A percentile compares a stretch with the other conserved stretches of the same genome.
phyloP scores from a whole-genome alignment of 345 rosid genomes.

The Syzygium oleosum region DNA sequence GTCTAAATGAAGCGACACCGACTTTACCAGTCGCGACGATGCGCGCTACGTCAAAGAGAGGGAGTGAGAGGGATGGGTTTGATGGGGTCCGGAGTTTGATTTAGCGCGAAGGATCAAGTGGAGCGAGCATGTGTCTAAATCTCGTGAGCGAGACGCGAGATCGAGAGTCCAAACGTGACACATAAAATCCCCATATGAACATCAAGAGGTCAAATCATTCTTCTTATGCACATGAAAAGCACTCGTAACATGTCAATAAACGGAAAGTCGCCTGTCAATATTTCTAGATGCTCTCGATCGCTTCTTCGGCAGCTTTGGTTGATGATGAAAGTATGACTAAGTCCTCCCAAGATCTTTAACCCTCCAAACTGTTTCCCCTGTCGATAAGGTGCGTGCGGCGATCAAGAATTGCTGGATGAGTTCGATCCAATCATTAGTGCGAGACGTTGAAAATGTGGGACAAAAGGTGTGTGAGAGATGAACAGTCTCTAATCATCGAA shows the following conservation, averaged over 20 bases:
- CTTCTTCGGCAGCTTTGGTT: not conserved
- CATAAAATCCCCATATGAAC: not conserved
- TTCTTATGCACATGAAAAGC: not conserved
- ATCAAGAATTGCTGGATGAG: not conserved
- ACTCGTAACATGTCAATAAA: not conserved
- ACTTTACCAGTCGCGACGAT: too few relatives aligned
- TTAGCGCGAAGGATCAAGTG: too few relatives aligned
- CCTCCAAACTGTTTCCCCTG: not conserved
- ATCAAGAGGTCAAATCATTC: not conserved
- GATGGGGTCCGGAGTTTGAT: too few relatives aligned
- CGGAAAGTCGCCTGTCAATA: not conserved
- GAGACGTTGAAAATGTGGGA: not conserved
- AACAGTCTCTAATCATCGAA: not conserved
- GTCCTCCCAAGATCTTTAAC: not conserved
- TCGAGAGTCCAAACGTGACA: not conserved
- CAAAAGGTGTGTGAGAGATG: not conserved
- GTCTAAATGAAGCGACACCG: too few relatives aligned
- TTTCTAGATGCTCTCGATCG: not conserved
- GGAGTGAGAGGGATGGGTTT: too few relatives aligned
- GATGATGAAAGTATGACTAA: not conserved
- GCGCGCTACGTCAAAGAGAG: too few relatives aligned
- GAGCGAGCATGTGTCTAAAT: not conserved
- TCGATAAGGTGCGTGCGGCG: not conserved
- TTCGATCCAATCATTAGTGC: not conserved
- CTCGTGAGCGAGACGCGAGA: not conserved